Conservation (phyloP, 208 protist species). For the Porcisia deanei region DNA sequence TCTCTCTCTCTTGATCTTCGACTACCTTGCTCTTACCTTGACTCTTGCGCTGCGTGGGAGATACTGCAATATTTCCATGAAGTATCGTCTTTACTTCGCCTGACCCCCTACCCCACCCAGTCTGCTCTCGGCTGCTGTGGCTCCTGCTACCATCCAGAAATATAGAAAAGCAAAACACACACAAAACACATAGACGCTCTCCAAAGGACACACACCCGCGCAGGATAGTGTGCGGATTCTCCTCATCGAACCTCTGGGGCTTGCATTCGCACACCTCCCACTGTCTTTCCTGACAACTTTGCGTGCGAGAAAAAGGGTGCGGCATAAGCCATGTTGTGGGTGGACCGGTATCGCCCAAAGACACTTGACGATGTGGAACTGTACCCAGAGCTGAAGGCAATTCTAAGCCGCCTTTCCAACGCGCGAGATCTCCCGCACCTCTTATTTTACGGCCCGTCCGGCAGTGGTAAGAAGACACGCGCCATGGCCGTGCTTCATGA, state of each 20-base stretch:
- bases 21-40: background rate
- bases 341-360: conserved; percentile 99
- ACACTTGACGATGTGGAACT: conserved; percentile 95
- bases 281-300: background rate
- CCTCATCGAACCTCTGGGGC: background rate
- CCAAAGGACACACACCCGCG: too few relatives aligned
- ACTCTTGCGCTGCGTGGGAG: background rate
- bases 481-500: conserved; percentile 94
- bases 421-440: conserved; percentile 96
- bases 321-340: conserved; percentile 94
- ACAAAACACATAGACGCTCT: too few relatives aligned
- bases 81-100: background rate
- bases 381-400: conserved; percentile 90
- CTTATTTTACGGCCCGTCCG: conserved; percentile 97
- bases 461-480: conserved; percentile 96
- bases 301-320: background rate
- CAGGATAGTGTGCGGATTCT: too few relatives aligned
- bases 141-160: too few relatives aligned
- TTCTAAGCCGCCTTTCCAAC: conserved; percentile 89
- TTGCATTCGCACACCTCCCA: too few relatives aligned
- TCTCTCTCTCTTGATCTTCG: conserved; percentile 12
- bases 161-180: too few relatives aligned
- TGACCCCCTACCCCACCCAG: background rate
- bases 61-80: background rate
- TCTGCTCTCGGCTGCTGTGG: background rate